These are phyloP conservation scores for Venturia nashicola DNA, from an alignment of 2,329 filamentous ascomycete genomes.

Conservation along the genomic window DNA sequence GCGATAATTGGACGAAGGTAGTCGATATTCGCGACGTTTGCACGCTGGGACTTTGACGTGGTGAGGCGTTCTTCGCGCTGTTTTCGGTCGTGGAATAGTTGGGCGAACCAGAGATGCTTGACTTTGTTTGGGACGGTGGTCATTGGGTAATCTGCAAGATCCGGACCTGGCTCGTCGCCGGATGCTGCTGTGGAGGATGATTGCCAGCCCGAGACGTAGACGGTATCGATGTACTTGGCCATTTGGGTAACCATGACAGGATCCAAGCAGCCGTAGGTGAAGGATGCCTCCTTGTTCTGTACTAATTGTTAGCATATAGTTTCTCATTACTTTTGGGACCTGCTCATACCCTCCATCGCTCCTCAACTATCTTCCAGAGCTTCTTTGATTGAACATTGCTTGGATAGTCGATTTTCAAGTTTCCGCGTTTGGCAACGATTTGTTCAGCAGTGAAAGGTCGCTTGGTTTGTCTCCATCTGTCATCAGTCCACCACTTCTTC, in stretches of 20 bases:
- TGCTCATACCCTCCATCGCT: constrained; percentile 61
- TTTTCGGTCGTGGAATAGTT: constrained; percentile 98
- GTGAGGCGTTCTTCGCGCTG: constrained; percentile 89
- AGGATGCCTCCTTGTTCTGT: constrained; percentile 73
- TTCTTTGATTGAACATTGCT: constrained; percentile 87
- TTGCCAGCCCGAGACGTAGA: constrained; percentile 99
- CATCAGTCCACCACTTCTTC: constrained; percentile 87
- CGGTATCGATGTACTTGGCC: constrained; percentile 96
- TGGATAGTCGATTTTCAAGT: constrained; percentile 80
- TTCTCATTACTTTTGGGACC: not conserved
- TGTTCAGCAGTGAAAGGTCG: constrained; percentile 91
- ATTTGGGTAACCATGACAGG: constrained; percentile 99
- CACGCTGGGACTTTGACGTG: constrained; percentile 59
- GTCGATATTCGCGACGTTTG: constrained; percentile 68
- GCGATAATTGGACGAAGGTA: constrained; percentile 93
- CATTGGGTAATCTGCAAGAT: constrained; percentile 89
- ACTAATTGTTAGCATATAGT: not conserved
- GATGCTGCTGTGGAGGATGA: constrained; percentile 92
- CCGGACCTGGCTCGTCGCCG: constrained; percentile 90
- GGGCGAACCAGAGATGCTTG: constrained; percentile 91
- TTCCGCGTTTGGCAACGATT: constrained; percentile 91
- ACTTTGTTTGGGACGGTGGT: constrained; percentile 99
- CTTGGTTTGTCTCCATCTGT: constrained; percentile 86
- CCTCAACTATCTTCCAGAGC: constrained; percentile 82
- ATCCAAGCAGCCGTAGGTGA: constrained; percentile 93